Evolutionary conservation across 176 grass and related monocot species (phyloP).

Genomic region (Elymus sibiricus): DNA sequence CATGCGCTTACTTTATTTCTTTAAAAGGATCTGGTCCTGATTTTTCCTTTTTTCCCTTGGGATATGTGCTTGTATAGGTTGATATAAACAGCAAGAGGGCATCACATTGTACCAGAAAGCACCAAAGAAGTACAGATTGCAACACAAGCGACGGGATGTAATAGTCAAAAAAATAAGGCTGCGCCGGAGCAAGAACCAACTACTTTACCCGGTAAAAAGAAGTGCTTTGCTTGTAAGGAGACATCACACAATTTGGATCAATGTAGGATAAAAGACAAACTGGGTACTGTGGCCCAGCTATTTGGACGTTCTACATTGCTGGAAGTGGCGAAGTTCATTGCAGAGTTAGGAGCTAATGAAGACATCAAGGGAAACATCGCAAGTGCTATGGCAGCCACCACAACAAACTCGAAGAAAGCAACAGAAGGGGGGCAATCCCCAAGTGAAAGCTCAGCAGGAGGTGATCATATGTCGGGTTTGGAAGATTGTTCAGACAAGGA

Average conservation of each 20-base stretch:
- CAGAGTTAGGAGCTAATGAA: background rate
- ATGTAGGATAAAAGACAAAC: constrained; percentile 23
- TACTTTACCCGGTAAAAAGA: background rate
- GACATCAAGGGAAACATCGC: background rate
- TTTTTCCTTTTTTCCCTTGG: background rate
- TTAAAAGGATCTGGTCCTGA: background rate
- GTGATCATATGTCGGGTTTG: background rate
- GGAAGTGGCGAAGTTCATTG: background rate
- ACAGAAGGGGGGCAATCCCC: background rate
- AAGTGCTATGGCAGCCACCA: background rate
- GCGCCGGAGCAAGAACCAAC: background rate
- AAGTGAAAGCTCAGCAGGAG: background rate
- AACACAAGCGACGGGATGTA: background rate
- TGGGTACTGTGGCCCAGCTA: background rate
- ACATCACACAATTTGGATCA: constrained; percentile 33
- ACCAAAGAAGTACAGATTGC: background rate
- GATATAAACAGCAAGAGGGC: background rate
- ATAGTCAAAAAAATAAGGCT: background rate
- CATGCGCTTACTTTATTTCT: background rate
- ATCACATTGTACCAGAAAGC: background rate
- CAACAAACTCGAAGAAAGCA: background rate
- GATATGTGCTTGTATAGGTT: constrained; percentile 5
- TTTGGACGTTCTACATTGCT: constrained; percentile 26
- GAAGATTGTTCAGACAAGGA: background rate
- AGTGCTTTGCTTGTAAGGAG: constrained; percentile 30